These are phyloP conservation scores for Protomyces arabidopsidicola DNA, from an alignment of 1,139 yeast genomes.

Conservation along the genomic window DNA sequence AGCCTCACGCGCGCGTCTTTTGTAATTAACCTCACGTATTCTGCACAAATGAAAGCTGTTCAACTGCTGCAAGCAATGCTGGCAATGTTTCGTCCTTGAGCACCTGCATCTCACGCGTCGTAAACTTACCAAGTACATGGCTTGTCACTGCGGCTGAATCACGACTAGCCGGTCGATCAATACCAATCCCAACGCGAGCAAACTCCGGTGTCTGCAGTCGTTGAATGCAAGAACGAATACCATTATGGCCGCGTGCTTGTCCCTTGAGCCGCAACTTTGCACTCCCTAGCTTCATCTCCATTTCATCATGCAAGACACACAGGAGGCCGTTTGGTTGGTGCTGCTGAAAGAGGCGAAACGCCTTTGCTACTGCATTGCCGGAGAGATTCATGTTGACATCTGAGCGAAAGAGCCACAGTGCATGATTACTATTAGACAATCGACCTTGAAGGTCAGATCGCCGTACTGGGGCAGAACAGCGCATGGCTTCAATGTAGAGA, in stretches of 20 bases:
- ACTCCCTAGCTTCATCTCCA: constrained; percentile 14
- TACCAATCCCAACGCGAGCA: constrained; percentile 17
- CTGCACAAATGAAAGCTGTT: not conserved
- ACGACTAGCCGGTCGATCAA: constrained; percentile 20
- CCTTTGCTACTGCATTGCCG: constrained; percentile 3
- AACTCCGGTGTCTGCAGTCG: constrained; percentile 5
- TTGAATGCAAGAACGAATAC: constrained; percentile 14
- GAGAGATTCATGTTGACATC: constrained; percentile 17
- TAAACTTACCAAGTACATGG: constrained; percentile 15
- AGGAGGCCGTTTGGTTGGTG: not conserved
- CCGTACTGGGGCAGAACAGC: not conserved
- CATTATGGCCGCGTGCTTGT: constrained; percentile 24
- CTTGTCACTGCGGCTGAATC: constrained; percentile 7
- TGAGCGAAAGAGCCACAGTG: constrained; percentile 5
- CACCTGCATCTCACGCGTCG: constrained; percentile 2
- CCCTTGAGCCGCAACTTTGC: constrained; percentile 6
- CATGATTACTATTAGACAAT: not conserved
- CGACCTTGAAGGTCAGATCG: not conserved
- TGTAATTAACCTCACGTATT: no score
- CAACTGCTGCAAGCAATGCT: constrained; percentile 2
- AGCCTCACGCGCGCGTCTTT: no score
- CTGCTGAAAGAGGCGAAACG: not conserved
- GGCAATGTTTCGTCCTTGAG: constrained; percentile 3
- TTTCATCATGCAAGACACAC: constrained; percentile 21
- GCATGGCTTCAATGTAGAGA: constrained; percentile 3